Base-by-base conservation (phyloP, 352 stramenopile genomes). In the Globisporangium canariense region DNA sequence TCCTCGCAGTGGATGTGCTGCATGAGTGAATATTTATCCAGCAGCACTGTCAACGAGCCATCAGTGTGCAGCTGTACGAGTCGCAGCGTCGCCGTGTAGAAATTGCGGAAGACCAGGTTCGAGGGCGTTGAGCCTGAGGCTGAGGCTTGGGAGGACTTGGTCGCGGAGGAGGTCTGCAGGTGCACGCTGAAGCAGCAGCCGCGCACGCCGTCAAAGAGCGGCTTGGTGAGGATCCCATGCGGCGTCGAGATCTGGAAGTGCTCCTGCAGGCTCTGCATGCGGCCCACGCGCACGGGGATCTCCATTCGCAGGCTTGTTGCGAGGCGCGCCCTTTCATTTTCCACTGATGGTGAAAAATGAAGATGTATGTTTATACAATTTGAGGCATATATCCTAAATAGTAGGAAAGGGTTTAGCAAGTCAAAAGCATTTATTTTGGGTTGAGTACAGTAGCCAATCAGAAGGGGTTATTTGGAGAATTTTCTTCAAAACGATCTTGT, bases 91-190 rank as follows among this genome's bases (percentile, higher is more conserved):
- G 78, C 76, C 1, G 78, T 65, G 70, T 92, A 92, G 58, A 79
- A 90, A 67, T 92, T 92, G 64, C 79, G 79, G 50, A 90, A 90
- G 34, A 79, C 71, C 34, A 89, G 61, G 40, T 66, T 66, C 60
- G 64, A 75, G 18, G 25, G 25, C 25, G 25, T 28, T 28, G 25
- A 28, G 2, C 25, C 25, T 28, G 25, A 28, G 25, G 25, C 25
- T 28, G 25, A 28, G 25, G 75, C 54, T 40, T 40, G 34, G 9
- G 63, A 58, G 7, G 7, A 30, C 6, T 34, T 20, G 16, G 18
- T n/a, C 45, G 43, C 32, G 22, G 62, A 58, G 38, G 62, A 43
- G 4, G 55, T 62, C 13, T 65, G 36, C 43, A 90, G 67, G 2
- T 75, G 64, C 62, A 90, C 60, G 25, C 74, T 72, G 68, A 88